Conservation (phyloP, 495 filamentous ascomycete genomes). For the Penicillium paxilli region DNA sequence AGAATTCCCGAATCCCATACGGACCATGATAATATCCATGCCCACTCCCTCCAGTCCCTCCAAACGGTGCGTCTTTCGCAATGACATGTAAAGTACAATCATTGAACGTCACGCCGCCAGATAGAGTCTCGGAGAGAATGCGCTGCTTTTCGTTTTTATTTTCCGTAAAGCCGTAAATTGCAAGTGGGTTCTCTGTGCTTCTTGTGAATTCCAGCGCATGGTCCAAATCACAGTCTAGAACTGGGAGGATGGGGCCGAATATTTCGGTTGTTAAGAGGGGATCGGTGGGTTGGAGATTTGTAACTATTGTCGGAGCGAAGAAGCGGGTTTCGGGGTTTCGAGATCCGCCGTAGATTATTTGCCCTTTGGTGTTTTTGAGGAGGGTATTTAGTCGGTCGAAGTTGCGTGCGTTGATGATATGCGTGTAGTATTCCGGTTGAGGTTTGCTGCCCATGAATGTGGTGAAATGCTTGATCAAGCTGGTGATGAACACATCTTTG, state of each 20-base stretch:
- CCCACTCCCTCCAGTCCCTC: slow-evolving; percentile 78
- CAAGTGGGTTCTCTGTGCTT: slow-evolving; percentile 61
- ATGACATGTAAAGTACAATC: slow-evolving; percentile 68
- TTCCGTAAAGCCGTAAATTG: slow-evolving; percentile 74
- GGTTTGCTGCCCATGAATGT: slow-evolving; percentile 67
- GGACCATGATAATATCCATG: slow-evolving; percentile 75
- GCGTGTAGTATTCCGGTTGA: slow-evolving; percentile 61
- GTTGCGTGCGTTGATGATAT: slow-evolving; percentile 76
- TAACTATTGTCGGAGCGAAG: slow-evolving; percentile 78
- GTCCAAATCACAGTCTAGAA: slow-evolving; percentile 68
- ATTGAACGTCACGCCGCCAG: slow-evolving; percentile 74
- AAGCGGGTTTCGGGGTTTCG: slow-evolving; percentile 65
- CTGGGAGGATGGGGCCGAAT: slow-evolving; percentile 81
- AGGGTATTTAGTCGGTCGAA: slow-evolving; percentile 77
- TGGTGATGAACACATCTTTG: slow-evolving; percentile 63
- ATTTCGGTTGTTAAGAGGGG: slow-evolving; percentile 74
- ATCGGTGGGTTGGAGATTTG: slow-evolving; percentile 64
- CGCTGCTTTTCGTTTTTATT: slow-evolving; percentile 61
- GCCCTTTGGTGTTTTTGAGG: slow-evolving; percentile 68
- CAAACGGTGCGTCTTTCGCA: slow-evolving; percentile 70
- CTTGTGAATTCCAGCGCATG: slow-evolving; percentile 70
- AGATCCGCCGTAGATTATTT: slow-evolving; percentile 72
- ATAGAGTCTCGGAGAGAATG: slow-evolving; percentile 59
- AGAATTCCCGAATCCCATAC: slow-evolving; percentile 76
- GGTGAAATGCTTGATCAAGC: slow-evolving; percentile 59